Conservation (phyloP, 2,329 filamentous ascomycete species). For the Hypoxylon sp. region DNA sequence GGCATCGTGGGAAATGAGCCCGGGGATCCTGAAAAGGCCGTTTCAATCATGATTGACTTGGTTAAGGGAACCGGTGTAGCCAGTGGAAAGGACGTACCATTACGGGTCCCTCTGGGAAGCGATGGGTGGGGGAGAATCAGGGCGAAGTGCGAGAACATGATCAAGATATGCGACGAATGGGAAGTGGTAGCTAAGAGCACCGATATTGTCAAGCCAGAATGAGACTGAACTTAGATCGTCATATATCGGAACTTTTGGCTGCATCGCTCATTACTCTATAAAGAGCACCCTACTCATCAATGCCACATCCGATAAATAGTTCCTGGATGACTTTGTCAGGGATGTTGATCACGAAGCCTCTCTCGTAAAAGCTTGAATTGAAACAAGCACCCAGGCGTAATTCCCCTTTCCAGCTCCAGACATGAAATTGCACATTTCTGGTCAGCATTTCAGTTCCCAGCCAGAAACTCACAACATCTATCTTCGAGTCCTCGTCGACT, state of each 20-base stretch:
- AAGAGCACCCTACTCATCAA: neutral
- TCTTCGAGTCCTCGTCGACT: neutral
- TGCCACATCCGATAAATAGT: constrained; percentile 17
- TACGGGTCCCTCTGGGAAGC: constrained; percentile 65
- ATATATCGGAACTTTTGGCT: neutral
- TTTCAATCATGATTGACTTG: constrained; percentile 65
- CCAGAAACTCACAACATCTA: constrained; percentile 34
- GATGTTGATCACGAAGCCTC: constrained; percentile 12
- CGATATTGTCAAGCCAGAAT: constrained; percentile 45
- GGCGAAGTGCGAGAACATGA: constrained; percentile 62
- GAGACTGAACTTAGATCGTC: neutral
- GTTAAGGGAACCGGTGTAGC: constrained; percentile 59
- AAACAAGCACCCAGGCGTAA: constrained; percentile 29
- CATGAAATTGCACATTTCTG: constrained; percentile 37
- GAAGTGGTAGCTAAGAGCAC: constrained; percentile 63
- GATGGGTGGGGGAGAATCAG: constrained; percentile 64
- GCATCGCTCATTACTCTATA: neutral
- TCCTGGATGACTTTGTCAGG: constrained; percentile 9
- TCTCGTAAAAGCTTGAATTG: constrained; percentile 25
- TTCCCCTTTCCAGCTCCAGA: constrained; percentile 39
- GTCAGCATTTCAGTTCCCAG: constrained; percentile 40
- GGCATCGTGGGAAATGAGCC: constrained; percentile 48
- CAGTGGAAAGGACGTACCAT: constrained; percentile 53
- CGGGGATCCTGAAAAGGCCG: constrained; percentile 56
- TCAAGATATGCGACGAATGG: constrained; percentile 62